These are phyloP conservation scores for Phytopythium mirpurense DNA, from an alignment of 352 stramenopile species.

Conservation along the genomic window DNA sequence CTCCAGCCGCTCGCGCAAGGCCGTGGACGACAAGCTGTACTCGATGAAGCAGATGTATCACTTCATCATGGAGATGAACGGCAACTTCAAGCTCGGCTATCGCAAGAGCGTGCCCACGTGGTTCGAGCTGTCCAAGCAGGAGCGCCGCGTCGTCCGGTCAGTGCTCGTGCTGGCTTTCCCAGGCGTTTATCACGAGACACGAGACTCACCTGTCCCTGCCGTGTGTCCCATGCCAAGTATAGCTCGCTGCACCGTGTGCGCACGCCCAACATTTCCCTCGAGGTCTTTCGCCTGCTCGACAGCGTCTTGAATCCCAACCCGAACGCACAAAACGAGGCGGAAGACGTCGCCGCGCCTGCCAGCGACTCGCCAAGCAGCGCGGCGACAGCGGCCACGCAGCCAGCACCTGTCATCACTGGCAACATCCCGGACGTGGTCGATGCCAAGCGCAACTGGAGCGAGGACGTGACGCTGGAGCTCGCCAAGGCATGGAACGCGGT, in stretches of 20 bases:
- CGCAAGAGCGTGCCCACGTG: conserved; percentile 29
- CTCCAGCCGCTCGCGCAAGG: conserved; percentile 42
- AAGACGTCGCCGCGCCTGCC: neutral
- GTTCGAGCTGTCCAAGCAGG: conserved; percentile 55
- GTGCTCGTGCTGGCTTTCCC: neutral
- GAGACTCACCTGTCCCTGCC: neutral
- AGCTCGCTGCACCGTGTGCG: conserved; percentile 44
- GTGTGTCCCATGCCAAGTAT: too few species aligned
- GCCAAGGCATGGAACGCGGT: conserved; percentile 44
- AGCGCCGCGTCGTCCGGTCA: conserved; percentile 39
- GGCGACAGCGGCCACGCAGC: neutral
- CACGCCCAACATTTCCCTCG: conserved; percentile 51
- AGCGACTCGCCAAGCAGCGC: neutral
- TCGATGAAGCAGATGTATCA: conserved; percentile 71
- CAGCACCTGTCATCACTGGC: conserved; percentile 1
- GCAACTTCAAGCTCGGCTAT: conserved; percentile 28
- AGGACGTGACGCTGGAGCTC: conserved; percentile 57
- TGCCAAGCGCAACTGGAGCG: conserved; percentile 50
- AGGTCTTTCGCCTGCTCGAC: conserved; percentile 49
- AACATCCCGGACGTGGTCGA: conserved; percentile 27
- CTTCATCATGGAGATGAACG: conserved; percentile 58
- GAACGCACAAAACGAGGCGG: conserved; percentile 8
- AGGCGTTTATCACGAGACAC: neutral
- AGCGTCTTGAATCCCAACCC: conserved; percentile 37
- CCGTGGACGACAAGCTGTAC: conserved; percentile 66